Percentiles rank a stretch among this genome's conserved stretches.
Evolutionary conservation across 768 basidiomycete genomes (phyloP).

Genomic region (Cystobasidium ongulense): DNA sequence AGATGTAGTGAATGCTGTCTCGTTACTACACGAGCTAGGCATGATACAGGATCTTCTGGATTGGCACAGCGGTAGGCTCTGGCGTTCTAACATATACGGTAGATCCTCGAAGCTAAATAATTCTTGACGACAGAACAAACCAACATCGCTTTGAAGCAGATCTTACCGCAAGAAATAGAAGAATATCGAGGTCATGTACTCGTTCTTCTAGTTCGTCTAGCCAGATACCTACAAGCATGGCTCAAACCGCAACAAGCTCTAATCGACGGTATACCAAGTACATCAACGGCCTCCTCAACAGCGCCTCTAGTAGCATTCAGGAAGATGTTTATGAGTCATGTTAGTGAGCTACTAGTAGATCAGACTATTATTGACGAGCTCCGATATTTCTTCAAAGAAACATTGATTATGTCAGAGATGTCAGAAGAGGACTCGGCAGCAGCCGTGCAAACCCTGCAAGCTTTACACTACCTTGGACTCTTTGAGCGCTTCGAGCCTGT

Average conservation of each 20-base stretch:
- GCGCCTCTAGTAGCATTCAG: neutral
- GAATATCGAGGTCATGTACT: neutral
- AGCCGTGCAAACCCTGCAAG: neutral
- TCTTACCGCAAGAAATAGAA: neutral
- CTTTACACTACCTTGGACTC: slow-evolving; percentile 53
- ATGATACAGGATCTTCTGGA: slow-evolving; percentile 18
- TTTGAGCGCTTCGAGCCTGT: slow-evolving; percentile 75
- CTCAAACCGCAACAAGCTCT: slow-evolving; percentile 26
- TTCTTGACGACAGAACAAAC: neutral
- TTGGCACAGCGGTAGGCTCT: slow-evolving; percentile 18
- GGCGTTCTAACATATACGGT: neutral
- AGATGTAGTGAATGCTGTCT: slow-evolving; percentile 7
- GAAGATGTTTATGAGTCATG: slow-evolving; percentile 1
- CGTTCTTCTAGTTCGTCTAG: slow-evolving; percentile 6
- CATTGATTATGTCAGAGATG: neutral
- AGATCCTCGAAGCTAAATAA: neutral
- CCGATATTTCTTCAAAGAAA: neutral
- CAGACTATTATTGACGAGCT: neutral
- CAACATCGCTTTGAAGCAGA: neutral
- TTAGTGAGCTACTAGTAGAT: neutral
- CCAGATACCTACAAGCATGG: slow-evolving; percentile 25
- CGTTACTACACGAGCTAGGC: neutral
- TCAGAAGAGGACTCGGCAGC: neutral
- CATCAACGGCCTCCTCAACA: neutral
- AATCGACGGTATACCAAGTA: neutral